phyloP scores from a whole-genome alignment of 139 green algal genomes.

The Chlorella ohadii region DNA sequence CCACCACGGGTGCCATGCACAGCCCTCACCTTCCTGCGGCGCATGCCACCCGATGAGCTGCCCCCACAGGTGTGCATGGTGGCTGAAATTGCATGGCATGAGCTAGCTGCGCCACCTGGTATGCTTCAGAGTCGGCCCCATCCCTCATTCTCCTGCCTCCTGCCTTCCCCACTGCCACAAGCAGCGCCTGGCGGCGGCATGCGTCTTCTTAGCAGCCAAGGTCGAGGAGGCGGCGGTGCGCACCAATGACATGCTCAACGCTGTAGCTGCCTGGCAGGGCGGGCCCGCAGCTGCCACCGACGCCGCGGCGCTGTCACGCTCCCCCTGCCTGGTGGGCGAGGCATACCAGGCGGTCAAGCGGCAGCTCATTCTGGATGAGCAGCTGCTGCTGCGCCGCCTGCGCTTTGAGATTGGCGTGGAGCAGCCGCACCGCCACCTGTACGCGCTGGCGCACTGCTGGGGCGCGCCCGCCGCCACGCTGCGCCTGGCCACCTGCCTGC shows the following conservation, averaged over 20 bases:
- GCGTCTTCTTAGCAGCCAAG: slow-evolving; percentile 46
- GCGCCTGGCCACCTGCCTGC: slow-evolving; percentile 20
- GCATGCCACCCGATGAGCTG: not conserved
- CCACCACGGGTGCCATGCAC: slow-evolving; percentile 14
- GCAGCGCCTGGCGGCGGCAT: slow-evolving; percentile 37
- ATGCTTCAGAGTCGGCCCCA: too few relatives aligned
- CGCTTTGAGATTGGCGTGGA: slow-evolving; percentile 46
- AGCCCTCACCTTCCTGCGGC: slow-evolving; percentile 1
- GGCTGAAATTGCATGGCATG: too few relatives aligned
- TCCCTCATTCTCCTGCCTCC: too few relatives aligned
- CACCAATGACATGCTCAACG: slow-evolving; percentile 54
- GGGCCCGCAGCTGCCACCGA: too few relatives aligned
- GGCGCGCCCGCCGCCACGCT: not conserved
- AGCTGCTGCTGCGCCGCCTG: slow-evolving; percentile 40
- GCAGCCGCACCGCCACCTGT: slow-evolving; percentile 46
- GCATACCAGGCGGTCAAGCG: slow-evolving; percentile 37
- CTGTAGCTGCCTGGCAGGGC: slow-evolving; percentile 3
- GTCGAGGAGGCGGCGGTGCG: slow-evolving; percentile 44
- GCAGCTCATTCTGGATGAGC: slow-evolving; percentile 47
- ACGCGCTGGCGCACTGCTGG: slow-evolving; percentile 21
- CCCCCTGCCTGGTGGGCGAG: slow-evolving; percentile 29
- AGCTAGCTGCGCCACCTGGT: too few relatives aligned
- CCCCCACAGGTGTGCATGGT: not conserved
- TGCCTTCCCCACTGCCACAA: not conserved
- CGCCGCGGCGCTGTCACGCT: not conserved